These are phyloP conservation scores for Sonneratia caseolaris DNA, from an alignment of 345 rosid genomes.

Conservation along the genomic window DNA sequence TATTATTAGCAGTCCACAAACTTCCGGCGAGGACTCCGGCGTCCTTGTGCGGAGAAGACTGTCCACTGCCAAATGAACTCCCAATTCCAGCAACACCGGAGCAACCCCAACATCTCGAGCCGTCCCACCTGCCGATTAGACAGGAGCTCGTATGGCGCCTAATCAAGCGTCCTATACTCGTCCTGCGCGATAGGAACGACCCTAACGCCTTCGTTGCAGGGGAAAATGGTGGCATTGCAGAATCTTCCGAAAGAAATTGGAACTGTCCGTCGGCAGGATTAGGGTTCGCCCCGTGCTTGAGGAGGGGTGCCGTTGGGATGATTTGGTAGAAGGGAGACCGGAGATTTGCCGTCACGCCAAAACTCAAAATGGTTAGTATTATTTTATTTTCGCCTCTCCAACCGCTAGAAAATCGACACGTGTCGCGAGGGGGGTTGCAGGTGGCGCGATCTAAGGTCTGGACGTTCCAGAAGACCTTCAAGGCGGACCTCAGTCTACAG, in stretches of 20 bases:
- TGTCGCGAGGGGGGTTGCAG: too few relatives aligned
- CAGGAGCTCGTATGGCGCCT: slow-evolving; percentile 13
- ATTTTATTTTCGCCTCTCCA: too few relatives aligned
- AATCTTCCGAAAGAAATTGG: background rate
- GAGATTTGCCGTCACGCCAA: background rate
- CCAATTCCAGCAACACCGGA: slow-evolving; percentile 21
- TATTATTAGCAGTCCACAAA: slow-evolving; percentile 2
- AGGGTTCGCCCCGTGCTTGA: background rate
- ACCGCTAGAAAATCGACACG: too few relatives aligned
- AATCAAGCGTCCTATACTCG: slow-evolving; percentile 22
- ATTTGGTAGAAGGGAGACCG: background rate
- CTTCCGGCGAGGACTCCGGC: slow-evolving; percentile 9
- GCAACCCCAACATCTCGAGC: slow-evolving; percentile 27
- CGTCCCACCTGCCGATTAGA: slow-evolving; percentile 19
- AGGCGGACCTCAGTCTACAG: too few relatives aligned
- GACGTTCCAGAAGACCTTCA: too few relatives aligned
- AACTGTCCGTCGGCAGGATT: background rate
- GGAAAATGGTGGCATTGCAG: slow-evolving; percentile 50
- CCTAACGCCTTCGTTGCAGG: slow-evolving; percentile 35
- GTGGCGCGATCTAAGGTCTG: too few relatives aligned
- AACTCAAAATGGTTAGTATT: background rate
- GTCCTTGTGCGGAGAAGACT: slow-evolving; percentile 16
- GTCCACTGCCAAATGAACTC: slow-evolving; percentile 14
- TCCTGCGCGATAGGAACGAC: slow-evolving; percentile 27
- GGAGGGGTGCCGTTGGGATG: background rate